Percentiles rank a stretch among this genome's conserved stretches.
phyloP scores from a whole-genome alignment of 495 filamentous ascomycete species.

The Penicillium steckii region DNA sequence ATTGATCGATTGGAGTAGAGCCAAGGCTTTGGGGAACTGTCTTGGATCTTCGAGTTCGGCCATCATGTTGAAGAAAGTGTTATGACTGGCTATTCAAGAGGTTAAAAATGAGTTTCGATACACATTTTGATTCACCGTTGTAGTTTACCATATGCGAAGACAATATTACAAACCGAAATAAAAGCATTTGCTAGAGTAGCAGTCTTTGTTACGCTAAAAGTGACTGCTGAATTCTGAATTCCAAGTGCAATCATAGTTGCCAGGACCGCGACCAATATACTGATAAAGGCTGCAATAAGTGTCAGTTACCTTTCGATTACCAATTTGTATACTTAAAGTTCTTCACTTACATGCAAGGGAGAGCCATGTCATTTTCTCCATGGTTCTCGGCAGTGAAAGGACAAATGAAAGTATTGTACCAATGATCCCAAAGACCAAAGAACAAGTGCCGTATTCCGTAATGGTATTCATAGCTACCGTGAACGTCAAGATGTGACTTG shows the following conservation, averaged over 20 bases:
- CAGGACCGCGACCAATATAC: slow-evolving; percentile 62
- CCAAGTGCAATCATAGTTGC: slow-evolving; percentile 65
- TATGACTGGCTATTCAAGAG: slow-evolving; percentile 32
- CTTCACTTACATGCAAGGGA: slow-evolving; percentile 58
- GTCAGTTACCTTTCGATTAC: not conserved
- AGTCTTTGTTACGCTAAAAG: not conserved
- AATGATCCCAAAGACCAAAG: slow-evolving; percentile 66
- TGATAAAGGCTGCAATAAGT: slow-evolving; percentile 24
- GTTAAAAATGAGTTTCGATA: not conserved
- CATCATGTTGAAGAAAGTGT: slow-evolving; percentile 74
- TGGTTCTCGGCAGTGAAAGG: slow-evolving; percentile 64
- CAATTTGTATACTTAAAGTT: not conserved
- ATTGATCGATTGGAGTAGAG: slow-evolving; percentile 60
- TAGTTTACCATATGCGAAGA: slow-evolving; percentile 24
- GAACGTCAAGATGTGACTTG: slow-evolving; percentile 75
- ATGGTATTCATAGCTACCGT: slow-evolving; percentile 72
- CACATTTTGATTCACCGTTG: not conserved
- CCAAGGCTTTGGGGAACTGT: slow-evolving; percentile 67
- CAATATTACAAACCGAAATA: slow-evolving; percentile 21
- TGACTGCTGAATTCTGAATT: slow-evolving; percentile 23
- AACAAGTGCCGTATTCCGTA: slow-evolving; percentile 64
- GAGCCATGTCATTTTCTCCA: slow-evolving; percentile 59
- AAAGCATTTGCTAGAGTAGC: not conserved
- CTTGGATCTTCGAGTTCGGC: slow-evolving; percentile 69
- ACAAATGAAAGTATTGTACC: slow-evolving; percentile 65